These are phyloP conservation scores for Hamamelis virginiana DNA, from an alignment of 164 flowering plant species.

Conservation along the genomic window DNA sequence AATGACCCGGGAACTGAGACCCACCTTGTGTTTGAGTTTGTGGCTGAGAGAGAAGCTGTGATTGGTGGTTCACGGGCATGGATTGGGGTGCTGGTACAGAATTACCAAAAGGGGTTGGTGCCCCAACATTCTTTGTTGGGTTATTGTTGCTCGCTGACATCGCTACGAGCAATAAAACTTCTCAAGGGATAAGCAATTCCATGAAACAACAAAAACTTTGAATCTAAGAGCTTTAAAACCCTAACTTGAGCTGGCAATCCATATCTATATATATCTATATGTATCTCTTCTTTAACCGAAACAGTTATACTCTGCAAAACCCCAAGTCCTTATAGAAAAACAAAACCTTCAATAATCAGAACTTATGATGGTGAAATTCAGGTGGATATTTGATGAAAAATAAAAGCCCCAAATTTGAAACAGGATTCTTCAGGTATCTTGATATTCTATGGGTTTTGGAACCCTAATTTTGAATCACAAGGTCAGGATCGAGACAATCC, in stretches of 20 bases:
- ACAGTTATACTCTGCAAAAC: not conserved
- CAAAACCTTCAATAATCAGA: too few species aligned
- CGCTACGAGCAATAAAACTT: not conserved
- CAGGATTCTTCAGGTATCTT: too few species aligned
- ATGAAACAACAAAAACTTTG: too few species aligned
- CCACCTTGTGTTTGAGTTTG: slow-evolving; percentile 37
- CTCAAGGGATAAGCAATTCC: too few species aligned
- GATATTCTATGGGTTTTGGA: too few species aligned
- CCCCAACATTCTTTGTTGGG: slow-evolving; percentile 30
- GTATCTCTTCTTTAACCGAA: too few species aligned
- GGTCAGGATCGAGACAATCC: not conserved
- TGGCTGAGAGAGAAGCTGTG: slow-evolving; percentile 40
- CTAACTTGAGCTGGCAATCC: not conserved
- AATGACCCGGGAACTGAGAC: slow-evolving; percentile 43
- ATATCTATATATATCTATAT: too few species aligned
- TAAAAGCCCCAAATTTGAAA: too few species aligned
- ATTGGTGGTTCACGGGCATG: slow-evolving; percentile 32
- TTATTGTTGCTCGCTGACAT: slow-evolving; percentile 36
- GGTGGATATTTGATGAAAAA: too few species aligned
- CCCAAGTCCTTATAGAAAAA: too few species aligned
- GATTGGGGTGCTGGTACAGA: slow-evolving; percentile 33
- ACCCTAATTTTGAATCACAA: not conserved
- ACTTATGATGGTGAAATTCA: too few species aligned
- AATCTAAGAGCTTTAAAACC: too few species aligned
- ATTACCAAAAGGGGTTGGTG: slow-evolving; percentile 32